A percentile compares a stretch with the other conserved stretches of the same genome.
These are phyloP conservation scores for Osmanthus fragrans DNA, from an alignment of 257 asterid species.

Conservation along the genomic window DNA sequence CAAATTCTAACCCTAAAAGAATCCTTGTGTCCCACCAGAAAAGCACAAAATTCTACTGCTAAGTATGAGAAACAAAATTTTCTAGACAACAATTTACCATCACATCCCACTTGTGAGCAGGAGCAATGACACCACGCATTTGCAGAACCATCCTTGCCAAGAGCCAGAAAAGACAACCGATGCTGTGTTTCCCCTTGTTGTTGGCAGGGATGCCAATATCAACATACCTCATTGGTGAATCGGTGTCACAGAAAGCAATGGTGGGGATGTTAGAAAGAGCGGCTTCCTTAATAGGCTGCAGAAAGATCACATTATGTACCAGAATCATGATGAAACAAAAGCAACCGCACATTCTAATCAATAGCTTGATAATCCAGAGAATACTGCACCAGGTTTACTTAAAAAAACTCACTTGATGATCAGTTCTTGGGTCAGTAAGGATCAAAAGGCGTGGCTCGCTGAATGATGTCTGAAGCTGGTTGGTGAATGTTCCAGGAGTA, in stretches of 20 bases:
- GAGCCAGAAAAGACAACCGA: constrained; percentile 54
- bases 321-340: constrained; percentile 3
- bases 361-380: too few species aligned
- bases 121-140: constrained; percentile 46
- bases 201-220: constrained; percentile 39
- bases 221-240: constrained; percentile 52
- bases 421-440: constrained; percentile 27
- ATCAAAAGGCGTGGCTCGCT: constrained; percentile 15
- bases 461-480: background rate
- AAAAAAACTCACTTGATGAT: constrained; percentile 22
- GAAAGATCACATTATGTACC: background rate
- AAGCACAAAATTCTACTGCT: too few species aligned
- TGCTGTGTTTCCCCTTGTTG: constrained; percentile 57
- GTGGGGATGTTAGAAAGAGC: constrained; percentile 48
- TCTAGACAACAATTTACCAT: constrained; percentile 31
- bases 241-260: constrained; percentile 55
- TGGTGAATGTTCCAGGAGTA: constrained; percentile 30
- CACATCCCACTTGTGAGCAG: constrained; percentile 51
- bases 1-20: too few species aligned
- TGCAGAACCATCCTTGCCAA: constrained; percentile 56
- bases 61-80: too few species aligned
- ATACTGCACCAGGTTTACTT: too few species aligned
- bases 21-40: too few species aligned
- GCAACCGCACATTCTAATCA: too few species aligned
- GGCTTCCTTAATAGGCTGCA: constrained; percentile 60